Percentiles rank a stretch among this genome's conserved stretches.
phyloP scores from a whole-genome alignment of 805 yeast genomes.

The Saccharomycopsis oosterbeekiorum region DNA sequence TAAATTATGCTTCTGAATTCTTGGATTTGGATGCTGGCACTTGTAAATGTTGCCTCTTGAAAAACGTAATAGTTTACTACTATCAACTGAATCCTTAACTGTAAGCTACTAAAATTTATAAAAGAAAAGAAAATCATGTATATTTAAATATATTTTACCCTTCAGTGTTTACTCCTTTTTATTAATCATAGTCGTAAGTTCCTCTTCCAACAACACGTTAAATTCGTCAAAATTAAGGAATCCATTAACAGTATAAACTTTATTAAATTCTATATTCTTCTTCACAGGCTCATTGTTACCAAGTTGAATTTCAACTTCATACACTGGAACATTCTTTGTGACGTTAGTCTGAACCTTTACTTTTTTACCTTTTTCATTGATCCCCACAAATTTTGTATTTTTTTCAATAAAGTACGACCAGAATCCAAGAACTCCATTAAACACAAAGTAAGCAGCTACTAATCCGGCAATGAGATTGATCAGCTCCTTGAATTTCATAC shows the following conservation, averaged over 20 bases:
- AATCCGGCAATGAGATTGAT: slow-evolving; percentile 28
- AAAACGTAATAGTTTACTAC: not conserved
- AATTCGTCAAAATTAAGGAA: slow-evolving; percentile 31
- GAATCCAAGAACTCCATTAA: slow-evolving; percentile 29
- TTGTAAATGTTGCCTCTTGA: not conserved
- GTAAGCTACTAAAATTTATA: no score
- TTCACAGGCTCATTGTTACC: slow-evolving; percentile 13
- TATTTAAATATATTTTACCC: no score
- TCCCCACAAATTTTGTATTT: slow-evolving; percentile 39
- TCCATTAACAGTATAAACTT: slow-evolving; percentile 40
- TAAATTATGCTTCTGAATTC: no score
- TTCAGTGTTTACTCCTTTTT: not conserved
- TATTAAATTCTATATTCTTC: slow-evolving; percentile 28
- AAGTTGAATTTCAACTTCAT: slow-evolving; percentile 28
- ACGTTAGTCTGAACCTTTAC: slow-evolving; percentile 30
- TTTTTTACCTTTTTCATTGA: slow-evolving; percentile 15
- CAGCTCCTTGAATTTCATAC: slow-evolving; percentile 30
- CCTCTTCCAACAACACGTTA: slow-evolving; percentile 22
- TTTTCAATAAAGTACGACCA: slow-evolving; percentile 30
- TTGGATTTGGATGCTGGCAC: not conserved
- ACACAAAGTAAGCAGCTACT: slow-evolving; percentile 30
- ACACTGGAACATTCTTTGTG: slow-evolving; percentile 36
- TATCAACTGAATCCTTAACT: no score
- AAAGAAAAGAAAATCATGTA: no score
- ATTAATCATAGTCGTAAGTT: slow-evolving; percentile 9